These are phyloP conservation scores for Isabelozyma gotoi DNA, from an alignment of 805 yeast genomes.

Conservation along the genomic window DNA sequence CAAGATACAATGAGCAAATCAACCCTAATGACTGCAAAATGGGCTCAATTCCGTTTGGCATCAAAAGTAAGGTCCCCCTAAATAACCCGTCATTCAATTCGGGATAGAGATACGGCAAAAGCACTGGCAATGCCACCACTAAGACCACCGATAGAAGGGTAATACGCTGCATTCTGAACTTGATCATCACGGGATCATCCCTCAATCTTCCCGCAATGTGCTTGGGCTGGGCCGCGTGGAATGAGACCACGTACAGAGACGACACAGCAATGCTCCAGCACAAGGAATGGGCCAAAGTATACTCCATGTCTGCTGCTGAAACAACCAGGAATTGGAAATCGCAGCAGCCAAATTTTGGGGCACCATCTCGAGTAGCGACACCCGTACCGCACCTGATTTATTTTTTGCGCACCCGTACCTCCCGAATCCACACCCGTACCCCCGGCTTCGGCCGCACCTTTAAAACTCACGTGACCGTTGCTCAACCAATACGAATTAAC, in stretches of 20 bases:
- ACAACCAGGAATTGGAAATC: too few relatives aligned
- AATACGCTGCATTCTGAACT: conserved; percentile 40
- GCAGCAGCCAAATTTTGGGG: not conserved
- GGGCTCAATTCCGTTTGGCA: not conserved
- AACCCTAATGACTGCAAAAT: conserved; percentile 9
- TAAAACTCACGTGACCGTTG: too few relatives aligned
- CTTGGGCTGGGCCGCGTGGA: conserved; percentile 31
- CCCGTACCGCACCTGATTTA: too few relatives aligned
- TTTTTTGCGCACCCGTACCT: too few relatives aligned
- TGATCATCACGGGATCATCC: conserved; percentile 44
- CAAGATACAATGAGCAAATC: conserved; percentile 43
- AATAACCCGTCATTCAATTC: too few relatives aligned
- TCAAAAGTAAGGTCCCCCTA: too few relatives aligned
- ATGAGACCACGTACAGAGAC: conserved; percentile 44
- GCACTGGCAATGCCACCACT: conserved; percentile 27
- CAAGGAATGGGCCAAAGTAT: not conserved
- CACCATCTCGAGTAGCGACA: too few relatives aligned
- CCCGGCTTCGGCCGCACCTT: too few relatives aligned
- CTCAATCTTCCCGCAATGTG: conserved; percentile 25
- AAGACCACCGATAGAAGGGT: conserved; percentile 27
- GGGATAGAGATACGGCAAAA: conserved; percentile 14
- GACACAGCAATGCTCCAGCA: not conserved
- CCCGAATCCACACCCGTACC: too few relatives aligned
- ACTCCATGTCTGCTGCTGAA: not conserved
- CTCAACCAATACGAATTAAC: conserved; percentile 1